Conservation (phyloP, 257 asterid genomes). For the Gardenia jasminoides region DNA sequence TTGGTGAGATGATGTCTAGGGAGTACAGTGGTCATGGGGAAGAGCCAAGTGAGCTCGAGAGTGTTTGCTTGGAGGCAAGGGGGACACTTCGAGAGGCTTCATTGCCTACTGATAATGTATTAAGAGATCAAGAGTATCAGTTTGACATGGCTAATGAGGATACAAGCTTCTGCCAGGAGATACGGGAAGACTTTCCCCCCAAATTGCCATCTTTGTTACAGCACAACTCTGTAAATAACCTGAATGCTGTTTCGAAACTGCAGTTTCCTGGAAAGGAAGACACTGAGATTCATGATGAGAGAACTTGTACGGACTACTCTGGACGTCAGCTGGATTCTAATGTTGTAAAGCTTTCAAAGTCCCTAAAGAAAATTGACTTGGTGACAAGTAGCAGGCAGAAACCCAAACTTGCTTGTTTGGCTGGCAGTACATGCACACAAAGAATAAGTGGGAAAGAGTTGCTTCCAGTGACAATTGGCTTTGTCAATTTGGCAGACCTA, state of each 20-base stretch:
- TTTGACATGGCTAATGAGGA: slow-evolving; percentile 86
- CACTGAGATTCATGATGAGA: neutral
- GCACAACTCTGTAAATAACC: neutral
- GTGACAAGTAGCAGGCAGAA: slow-evolving; percentile 17
- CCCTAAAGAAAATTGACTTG: slow-evolving; percentile 29
- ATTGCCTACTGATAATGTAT: neutral
- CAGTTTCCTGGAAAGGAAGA: slow-evolving; percentile 3
- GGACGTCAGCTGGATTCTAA: neutral
- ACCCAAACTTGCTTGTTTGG: neutral
- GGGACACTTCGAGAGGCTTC: slow-evolving; percentile 42
- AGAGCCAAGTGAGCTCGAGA: slow-evolving; percentile 89
- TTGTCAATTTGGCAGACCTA: slow-evolving; percentile 88
- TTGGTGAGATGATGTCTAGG: slow-evolving; percentile 97
- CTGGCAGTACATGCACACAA: neutral
- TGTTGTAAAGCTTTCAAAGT: neutral
- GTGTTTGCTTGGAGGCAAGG: slow-evolving; percentile 81
- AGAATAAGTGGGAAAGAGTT: slow-evolving; percentile 84
- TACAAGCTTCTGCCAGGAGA: slow-evolving; percentile 29
- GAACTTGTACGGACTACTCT: neutral
- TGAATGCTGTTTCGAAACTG: neutral
- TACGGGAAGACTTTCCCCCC: neutral
- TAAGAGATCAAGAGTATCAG: slow-evolving; percentile 53
- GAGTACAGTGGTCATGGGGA: slow-evolving; percentile 87
- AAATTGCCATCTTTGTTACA: neutral
- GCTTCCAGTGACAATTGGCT: slow-evolving; percentile 71